Conservation (phyloP, 306 rosid species). For the Sicyos edulis region DNA sequence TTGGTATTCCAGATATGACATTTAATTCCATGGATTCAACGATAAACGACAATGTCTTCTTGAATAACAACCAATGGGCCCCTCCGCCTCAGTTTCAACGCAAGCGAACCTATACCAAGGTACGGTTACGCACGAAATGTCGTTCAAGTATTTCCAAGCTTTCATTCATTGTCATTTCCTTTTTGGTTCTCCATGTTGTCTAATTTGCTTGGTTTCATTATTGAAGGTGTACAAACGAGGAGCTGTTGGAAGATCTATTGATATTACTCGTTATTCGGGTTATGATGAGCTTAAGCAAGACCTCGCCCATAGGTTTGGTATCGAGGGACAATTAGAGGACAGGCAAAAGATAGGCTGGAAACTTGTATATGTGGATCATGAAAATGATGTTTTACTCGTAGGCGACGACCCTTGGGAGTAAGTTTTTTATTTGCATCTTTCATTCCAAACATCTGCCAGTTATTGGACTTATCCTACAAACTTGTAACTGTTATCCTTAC, state of each 20-base stretch:
- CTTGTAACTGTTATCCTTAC: background rate
- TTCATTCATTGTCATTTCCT: background rate
- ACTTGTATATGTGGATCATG: slow-evolving; percentile 92
- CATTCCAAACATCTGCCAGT: background rate
- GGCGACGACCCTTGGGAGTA: slow-evolving; percentile 99
- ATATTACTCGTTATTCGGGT: slow-evolving; percentile 70
- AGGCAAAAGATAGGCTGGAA: slow-evolving; percentile 88
- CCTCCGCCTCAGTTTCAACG: slow-evolving; percentile 69
- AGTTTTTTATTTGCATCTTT: slow-evolving; percentile 24
- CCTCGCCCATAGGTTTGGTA: slow-evolving; percentile 86
- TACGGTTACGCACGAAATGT: slow-evolving; percentile 11
- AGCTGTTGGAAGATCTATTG: slow-evolving; percentile 98
- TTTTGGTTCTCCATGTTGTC: background rate
- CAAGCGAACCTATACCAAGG: slow-evolving; percentile 95
- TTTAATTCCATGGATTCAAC: slow-evolving; percentile 76
- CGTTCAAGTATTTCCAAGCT: background rate
- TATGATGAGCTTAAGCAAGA: slow-evolving; percentile 88
- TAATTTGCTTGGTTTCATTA: slow-evolving; percentile 22
- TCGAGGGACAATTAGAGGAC: slow-evolving; percentile 92
- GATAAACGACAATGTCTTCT: slow-evolving; percentile 60
- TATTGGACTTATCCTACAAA: background rate
- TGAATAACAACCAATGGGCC: slow-evolving; percentile 68
- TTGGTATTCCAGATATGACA: slow-evolving; percentile 84
- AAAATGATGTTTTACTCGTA: slow-evolving; percentile 76
- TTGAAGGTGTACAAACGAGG: slow-evolving; percentile 90